Conservation (phyloP, 2,329 filamentous ascomycete genomes). For the Neonectria neomacrospora region DNA sequence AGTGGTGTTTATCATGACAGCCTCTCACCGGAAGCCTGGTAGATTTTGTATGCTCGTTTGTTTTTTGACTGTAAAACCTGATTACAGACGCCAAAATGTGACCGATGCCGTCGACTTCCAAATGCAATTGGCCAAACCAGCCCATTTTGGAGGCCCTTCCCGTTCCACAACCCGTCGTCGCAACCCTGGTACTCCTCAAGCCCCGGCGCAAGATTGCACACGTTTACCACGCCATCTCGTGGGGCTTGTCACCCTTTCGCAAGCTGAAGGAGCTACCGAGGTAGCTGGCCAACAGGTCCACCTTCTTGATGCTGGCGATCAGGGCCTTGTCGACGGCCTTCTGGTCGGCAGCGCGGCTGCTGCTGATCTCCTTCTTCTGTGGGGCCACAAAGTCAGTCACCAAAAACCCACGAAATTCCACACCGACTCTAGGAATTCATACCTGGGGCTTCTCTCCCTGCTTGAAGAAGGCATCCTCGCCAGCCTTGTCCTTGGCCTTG, state of each 20-base stretch:
- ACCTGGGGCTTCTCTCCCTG: conserved; percentile 98
- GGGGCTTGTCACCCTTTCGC: conserved; percentile 98
- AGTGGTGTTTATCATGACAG: conserved; percentile 47
- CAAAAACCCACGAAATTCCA: conserved; percentile 12
- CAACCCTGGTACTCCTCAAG: conserved; percentile 45
- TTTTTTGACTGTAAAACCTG: conserved; percentile 70
- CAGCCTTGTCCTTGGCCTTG: conserved; percentile 93
- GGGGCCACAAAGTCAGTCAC: conserved; percentile 43
- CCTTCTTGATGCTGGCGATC: conserved; percentile 97
- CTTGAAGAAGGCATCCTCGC: conserved; percentile 99
- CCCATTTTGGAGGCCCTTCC: conserved; percentile 60
- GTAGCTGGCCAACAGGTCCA: conserved; percentile 92
- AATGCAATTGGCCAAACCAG: conserved; percentile 73
- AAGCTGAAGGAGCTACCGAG: conserved; percentile 96
- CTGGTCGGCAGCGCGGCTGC: conserved; percentile 94
- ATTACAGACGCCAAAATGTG: conserved; percentile 75
- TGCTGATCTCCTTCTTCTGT: conserved; percentile 97
- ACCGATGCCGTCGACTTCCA: conserved; percentile 73
- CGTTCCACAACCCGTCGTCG: conserved; percentile 58
- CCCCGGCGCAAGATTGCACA: conserved; percentile 46
- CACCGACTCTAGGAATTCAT: conserved; percentile 51
- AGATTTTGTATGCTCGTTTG: conserved; percentile 57
- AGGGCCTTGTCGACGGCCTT: conserved; percentile 98
- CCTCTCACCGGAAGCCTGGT: conserved; percentile 49
- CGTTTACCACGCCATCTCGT: conserved; percentile 99